Base-by-base conservation (phyloP, 2,329 filamentous ascomycete genomes). In the Aotearoamyces nothofagi region DNA sequence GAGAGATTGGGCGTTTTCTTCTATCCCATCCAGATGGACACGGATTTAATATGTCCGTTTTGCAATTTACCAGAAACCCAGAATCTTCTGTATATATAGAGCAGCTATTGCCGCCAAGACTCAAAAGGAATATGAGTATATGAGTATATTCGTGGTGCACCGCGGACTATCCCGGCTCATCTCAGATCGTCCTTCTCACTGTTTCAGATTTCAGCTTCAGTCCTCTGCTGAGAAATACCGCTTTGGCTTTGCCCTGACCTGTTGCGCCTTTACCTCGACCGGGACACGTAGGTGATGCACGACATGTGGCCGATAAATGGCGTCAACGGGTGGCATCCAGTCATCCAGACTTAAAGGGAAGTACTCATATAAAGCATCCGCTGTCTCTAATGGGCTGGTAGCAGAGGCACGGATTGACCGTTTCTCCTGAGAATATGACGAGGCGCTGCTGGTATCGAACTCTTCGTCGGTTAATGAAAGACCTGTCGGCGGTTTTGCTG, bases 281-380 rank as follows among this genome's bases (percentile, higher is more conserved):
- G 75, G 73, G 26, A 78, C 60, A 26, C 68, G 66, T 10, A 80
- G 87, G 49, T 94, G 86, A 53, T 96, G 87, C 3, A 94, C 86
- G 10, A 93, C 82, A 50, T 94, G 86, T 5, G 86, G 87, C 27
- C 83, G 65, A 50, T 92, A 93, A 10, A 93, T 77, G 4, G 83
- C 83, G 52, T 92, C 83, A 3, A 92, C 81, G 1, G 82, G 83
- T 2, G 79, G 79, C 69, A 86, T 83, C 75, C 79, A 94, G 46
- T 94, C 86, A 50, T 94, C 84, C 33, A 93, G 57, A 27, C 78
- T 84, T 10, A 96, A 61, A 0, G 86, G 86, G 39, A 96, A 94
- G 49, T 96, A 94, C 55, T 96, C 86, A 49, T 94, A 94, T 11
- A 94, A 58, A 39, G 86, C 59, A 52, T 94, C 86, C 1, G 76